A percentile compares a stretch with the other conserved stretches of the same genome.
Conservation (phyloP, 129 eudicot species). For the Artemisia tridentata region DNA sequence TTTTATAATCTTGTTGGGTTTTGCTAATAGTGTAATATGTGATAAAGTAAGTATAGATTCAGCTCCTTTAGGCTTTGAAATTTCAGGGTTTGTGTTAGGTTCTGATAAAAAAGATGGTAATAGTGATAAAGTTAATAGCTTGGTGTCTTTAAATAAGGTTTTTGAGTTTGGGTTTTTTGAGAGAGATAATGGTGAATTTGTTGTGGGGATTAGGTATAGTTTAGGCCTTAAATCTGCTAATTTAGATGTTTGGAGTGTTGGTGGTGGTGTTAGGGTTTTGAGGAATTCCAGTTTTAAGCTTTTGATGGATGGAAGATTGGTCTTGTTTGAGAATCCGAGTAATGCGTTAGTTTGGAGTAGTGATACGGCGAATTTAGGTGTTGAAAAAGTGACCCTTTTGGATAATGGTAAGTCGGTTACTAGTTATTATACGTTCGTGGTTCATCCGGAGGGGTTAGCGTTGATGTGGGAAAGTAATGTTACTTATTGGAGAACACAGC, state of each 20-base stretch:
- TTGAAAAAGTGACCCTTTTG: conserved; percentile 56
- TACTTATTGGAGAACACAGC: conserved; percentile 59
- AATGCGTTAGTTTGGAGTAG: conserved; percentile 62
- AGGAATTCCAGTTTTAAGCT: conserved; percentile 57
- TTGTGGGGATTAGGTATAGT: conserved; percentile 63
- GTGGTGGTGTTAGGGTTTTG: conserved; percentile 68
- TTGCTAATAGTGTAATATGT: conserved; percentile 47
- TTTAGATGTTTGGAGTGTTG: conserved; percentile 74
- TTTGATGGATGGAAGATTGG: conserved; percentile 54
- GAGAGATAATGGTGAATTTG: conserved; percentile 43
- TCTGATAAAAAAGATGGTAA: conserved; percentile 10
- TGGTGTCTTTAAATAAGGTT: conserved; percentile 66
- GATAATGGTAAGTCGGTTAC: conserved; percentile 50
- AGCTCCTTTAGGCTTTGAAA: conserved; percentile 56
- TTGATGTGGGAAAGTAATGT: conserved; percentile 76
- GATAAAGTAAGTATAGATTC: conserved; percentile 36
- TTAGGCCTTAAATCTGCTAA: conserved; percentile 42
- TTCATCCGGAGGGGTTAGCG: conserved; percentile 46
- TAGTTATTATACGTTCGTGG: conserved; percentile 63
- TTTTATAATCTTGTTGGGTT: conserved; percentile 34
- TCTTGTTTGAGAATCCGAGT: conserved; percentile 46
- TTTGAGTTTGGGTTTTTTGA: conserved; percentile 70
- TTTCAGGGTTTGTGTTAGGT: conserved; percentile 38
- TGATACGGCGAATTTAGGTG: conserved; percentile 63
- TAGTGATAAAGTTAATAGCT: conserved; percentile 31